These are phyloP conservation scores for Podospora australis DNA, from an alignment of 495 filamentous ascomycete species.

Conservation along the genomic window DNA sequence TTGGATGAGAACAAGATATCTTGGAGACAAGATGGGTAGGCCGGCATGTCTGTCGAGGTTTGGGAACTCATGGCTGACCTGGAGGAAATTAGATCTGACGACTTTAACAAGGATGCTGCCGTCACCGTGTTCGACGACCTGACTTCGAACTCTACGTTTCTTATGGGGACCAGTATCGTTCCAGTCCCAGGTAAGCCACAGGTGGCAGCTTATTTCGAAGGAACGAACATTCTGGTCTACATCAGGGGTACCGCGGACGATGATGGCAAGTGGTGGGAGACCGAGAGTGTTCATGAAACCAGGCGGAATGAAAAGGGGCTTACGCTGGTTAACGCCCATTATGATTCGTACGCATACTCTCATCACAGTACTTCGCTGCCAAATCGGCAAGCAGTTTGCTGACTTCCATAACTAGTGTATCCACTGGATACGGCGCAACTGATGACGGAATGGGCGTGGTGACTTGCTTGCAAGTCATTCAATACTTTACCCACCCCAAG, in stretches of 20 bases:
- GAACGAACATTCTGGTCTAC: slow-evolving; percentile 88
- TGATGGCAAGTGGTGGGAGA: slow-evolving; percentile 57
- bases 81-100: too few relatives aligned
- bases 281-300: slow-evolving; percentile 30
- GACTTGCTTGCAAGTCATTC: slow-evolving; percentile 77
- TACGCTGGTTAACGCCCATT: slow-evolving; percentile 91
- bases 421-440: slow-evolving; percentile 81
- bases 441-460: slow-evolving; percentile 91
- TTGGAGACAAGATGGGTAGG: slow-evolving; percentile 25
- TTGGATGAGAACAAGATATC: slow-evolving; percentile 47
- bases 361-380: too few relatives aligned
- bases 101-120: too few relatives aligned
- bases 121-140: slow-evolving; percentile 73
- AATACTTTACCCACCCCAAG: slow-evolving; percentile 74
- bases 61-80: too few relatives aligned
- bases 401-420: too few relatives aligned
- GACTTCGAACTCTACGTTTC: slow-evolving; percentile 65
- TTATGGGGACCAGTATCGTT: slow-evolving; percentile 18
- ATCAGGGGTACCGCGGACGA: slow-evolving; percentile 75
- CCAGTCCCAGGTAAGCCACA: slow-evolving; percentile 11
- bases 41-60: slow-evolving; percentile 8
- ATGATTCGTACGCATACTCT: slow-evolving; percentile 52
- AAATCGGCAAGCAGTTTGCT: too few relatives aligned
- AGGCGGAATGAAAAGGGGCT: slow-evolving; percentile 58
- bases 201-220: slow-evolving; percentile 73